Percentiles rank a stretch among this genome's conserved stretches.
Conservation (phyloP, 805 yeast genomes). For the Debaryomyces hansenii region DNA sequence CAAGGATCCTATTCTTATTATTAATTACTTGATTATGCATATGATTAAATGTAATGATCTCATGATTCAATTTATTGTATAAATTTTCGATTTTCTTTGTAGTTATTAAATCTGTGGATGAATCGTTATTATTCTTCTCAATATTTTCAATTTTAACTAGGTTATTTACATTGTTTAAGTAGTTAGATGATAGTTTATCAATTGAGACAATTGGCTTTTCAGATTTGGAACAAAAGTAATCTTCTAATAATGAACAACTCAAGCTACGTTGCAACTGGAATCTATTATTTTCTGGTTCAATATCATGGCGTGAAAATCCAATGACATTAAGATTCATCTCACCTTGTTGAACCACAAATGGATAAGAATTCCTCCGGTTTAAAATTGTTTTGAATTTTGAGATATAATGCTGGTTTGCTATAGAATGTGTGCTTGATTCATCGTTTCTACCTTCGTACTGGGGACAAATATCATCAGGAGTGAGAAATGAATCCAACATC, state of each 20-base stretch:
- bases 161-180: constrained; percentile 14
- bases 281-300: not conserved
- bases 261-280: constrained; percentile 13
- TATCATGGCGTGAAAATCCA: constrained; percentile 14
- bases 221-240: constrained; percentile 4
- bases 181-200: constrained; percentile 16
- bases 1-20: constrained; percentile 22
- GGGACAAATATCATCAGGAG: constrained; percentile 12
- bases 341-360: constrained; percentile 14
- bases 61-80: constrained; percentile 29
- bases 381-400: constrained; percentile 13
- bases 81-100: constrained; percentile 14
- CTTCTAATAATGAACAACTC: constrained; percentile 26
- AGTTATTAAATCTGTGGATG: constrained; percentile 4
- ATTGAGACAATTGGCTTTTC: constrained; percentile 11
- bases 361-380: constrained; percentile 38
- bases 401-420: constrained; percentile 5
- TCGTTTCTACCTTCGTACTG: not conserved
- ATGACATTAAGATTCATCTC: constrained; percentile 21
- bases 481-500: constrained; percentile 18
- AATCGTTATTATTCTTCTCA: not conserved
- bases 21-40: constrained; percentile 24
- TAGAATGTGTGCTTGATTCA: not conserved
- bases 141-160: constrained; percentile 21
- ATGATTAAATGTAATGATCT: constrained; percentile 27